A percentile compares a stretch with the other conserved stretches of the same genome.
Evolutionary conservation across 306 rosid genomes (phyloP).

Genomic region (Cicer pinnatifidum): DNA sequence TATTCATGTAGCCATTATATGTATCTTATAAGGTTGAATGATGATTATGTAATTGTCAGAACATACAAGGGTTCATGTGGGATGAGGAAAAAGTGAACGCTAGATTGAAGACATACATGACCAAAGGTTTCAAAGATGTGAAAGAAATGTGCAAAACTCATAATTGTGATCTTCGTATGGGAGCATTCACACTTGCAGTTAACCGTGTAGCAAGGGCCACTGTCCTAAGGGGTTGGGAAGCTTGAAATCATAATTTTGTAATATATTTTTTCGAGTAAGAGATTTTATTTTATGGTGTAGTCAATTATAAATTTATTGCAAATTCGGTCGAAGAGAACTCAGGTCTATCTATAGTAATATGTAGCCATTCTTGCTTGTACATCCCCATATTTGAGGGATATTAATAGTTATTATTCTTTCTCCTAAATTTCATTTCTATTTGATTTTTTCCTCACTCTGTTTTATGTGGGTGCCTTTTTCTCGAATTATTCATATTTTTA

Average conservation of each 20-base stretch:
- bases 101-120: constrained; percentile 76
- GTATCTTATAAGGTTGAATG: not conserved
- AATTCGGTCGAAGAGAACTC: no score
- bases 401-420: not conserved
- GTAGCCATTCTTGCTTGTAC: not conserved
- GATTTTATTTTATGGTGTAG: no score
- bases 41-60: constrained; percentile 37
- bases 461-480: not conserved
- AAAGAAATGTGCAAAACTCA: constrained; percentile 86
- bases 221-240: constrained; percentile 92
- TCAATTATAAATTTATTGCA: no score
- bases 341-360: no score
- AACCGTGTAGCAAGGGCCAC: constrained; percentile 92
- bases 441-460: not conserved
- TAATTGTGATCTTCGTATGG: constrained; percentile 87
- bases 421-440: not conserved
- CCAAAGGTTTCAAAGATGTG: constrained; percentile 75
- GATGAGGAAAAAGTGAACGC: constrained; percentile 81
- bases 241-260: constrained; percentile 47
- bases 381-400: not conserved
- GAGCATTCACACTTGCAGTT: constrained; percentile 91
- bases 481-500: not conserved
- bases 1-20: not conserved
- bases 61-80: constrained; percentile 99
- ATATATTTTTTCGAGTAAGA: not conserved